These are phyloP conservation scores for Mycena vulgaris DNA, from an alignment of 768 basidiomycete genomes.

Conservation along the genomic window DNA sequence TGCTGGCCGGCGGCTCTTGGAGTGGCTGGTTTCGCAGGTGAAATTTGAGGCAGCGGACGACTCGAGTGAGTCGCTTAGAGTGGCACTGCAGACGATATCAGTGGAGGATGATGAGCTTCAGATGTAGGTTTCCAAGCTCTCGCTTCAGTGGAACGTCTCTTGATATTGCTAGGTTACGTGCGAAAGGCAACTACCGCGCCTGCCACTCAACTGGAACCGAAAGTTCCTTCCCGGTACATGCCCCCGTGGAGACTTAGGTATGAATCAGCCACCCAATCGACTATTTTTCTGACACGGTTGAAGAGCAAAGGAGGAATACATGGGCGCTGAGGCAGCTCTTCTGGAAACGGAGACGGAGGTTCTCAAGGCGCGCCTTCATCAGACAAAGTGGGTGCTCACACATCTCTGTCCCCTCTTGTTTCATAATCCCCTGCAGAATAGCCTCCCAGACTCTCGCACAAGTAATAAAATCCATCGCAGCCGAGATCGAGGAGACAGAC, in stretches of 20 bases:
- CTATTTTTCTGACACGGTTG: not conserved
- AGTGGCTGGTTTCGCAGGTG: constrained; percentile 52
- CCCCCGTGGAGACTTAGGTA: constrained; percentile 43
- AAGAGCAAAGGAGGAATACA: constrained; percentile 44
- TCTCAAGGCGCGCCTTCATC: constrained; percentile 47
- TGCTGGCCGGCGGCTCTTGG: constrained; percentile 48
- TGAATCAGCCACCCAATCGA: too few relatives aligned
- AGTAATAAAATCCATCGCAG: constrained; percentile 43
- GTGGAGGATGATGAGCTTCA: constrained; percentile 49
- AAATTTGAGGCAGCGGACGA: constrained; percentile 29
- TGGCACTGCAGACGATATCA: constrained; percentile 48
- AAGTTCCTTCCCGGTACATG: constrained; percentile 34
- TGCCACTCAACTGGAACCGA: not conserved
- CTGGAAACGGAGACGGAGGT: constrained; percentile 46
- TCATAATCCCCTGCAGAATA: constrained; percentile 34
- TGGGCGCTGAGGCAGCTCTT: constrained; percentile 45
- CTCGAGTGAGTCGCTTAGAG: constrained; percentile 16
- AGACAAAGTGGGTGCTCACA: constrained; percentile 47
- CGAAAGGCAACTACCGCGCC: not conserved
- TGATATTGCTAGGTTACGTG: constrained; percentile 30
- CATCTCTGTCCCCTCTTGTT: not conserved
- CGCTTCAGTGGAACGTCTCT: not conserved
- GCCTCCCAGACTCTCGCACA: constrained; percentile 44
- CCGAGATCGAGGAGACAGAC: constrained; percentile 42
- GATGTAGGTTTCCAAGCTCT: constrained; percentile 43